Base-by-base conservation (phyloP, 108 stramenopile species). In the Mediolabrus comicus region DNA sequence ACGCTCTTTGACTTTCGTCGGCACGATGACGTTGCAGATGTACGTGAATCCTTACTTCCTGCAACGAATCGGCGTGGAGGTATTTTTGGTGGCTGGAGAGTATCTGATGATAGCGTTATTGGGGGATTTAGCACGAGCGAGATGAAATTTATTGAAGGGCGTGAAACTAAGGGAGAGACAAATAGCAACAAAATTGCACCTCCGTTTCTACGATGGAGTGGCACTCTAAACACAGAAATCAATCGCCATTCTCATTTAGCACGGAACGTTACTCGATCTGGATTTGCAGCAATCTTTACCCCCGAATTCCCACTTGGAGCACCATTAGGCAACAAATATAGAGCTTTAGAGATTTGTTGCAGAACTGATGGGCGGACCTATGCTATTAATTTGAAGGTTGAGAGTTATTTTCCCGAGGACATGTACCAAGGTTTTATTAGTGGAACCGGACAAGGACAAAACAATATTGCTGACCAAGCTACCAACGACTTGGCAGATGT, bases 121-220 rank as follows among this genome's bases (percentile, higher is more conserved):
- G 93, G 88, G 16, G 93, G 93, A 9, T 91, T 26, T 25, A 74
- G 78, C 28, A 63, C 35, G 1, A 72, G 75, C 33, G 29, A 56
- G 6, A 77, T 73, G 56, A 39, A 71, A 28, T 65, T 71, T 46
- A 4, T 22, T 2, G 70, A 84, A 10, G 68, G 19, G 29, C 16
- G 13, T 22, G 34, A 65, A 10, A 30, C 46, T 10, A 30, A 72
- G 41, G 28, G 51, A n/a, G 32, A 53, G 17, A 31, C 11, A 12
- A 55, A 74, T 26, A 30, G 69, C 0, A 53, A 74, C 53, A 26
- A 2, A 6, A 63, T 65, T 30, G 9, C 77, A 30, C 34, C 74
- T 19, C 87, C 92, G 9, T 94, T 88, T 75, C 64, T 94, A 14
- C 84, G 88, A 56, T 94, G 92, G 92, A 63, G 79, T n/a, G 92